Base-by-base conservation (phyloP, 495 filamentous ascomycete genomes). In the Lasiosphaeria hispida region DNA sequence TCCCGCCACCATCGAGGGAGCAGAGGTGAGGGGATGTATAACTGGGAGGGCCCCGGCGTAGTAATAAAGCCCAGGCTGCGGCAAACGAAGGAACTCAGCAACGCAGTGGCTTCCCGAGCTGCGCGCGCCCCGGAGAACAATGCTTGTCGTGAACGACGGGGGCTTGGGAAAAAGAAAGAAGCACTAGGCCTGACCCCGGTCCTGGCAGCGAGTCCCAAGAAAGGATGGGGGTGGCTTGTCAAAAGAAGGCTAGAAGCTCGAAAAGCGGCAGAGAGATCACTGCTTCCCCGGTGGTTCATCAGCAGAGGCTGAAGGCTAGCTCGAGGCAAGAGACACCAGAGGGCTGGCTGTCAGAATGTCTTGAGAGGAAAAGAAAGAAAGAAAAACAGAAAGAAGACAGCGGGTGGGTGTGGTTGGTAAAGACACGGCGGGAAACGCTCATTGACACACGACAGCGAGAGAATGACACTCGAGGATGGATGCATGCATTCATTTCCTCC, bases 81-180 rank as follows among this genome's bases (percentile, higher is more conserved):
- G 23, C 23, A 30, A 30, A 30, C 23, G 23, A 30, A 30, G 23
- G 23, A 30, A 30, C 23, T 2, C 23, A 30, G 23, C 23, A 30
- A 30, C 23, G 23, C 23, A 30, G 23, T 30, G 23, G 23, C 23
- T 30, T 48, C 18, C 18, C 33, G 17, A 9, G 45, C 1, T 30
- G 23, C 6, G 8, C 33, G 43, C 11, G 7, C n/a, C 47, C 23
- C 47, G 5, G 23, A 30, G 23, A 49, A 49, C 52, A 54, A 54
- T 54, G 52, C 13, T 40, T 13, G 43, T 33, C 47, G 23, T 8
- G n/a, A 15, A 33, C 52, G 52, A 40, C 18, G 23, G 39, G 42
- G 38, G 38, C 52, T 42, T 10, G 52, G 19, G 19, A 42, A 18
- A 36, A 43, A 54, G 17, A 54, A 54, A 42, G 43, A 19, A 54